phyloP scores from a whole-genome alignment of 2,329 filamentous ascomycete species.

The Colletotrichum shisoi region DNA sequence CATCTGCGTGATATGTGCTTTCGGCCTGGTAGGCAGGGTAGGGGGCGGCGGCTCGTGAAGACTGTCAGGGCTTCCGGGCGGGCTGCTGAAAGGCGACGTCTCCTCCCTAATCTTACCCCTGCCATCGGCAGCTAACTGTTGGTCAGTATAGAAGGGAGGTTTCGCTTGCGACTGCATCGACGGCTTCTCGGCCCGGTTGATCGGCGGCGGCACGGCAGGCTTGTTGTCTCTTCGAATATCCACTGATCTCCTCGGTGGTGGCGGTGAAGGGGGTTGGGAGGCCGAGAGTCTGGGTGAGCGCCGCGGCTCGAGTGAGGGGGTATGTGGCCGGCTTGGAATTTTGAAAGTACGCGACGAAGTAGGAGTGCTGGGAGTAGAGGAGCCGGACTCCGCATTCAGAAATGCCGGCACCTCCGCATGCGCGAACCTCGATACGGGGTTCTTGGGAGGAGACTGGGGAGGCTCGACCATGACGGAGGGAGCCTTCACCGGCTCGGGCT shows the following conservation, averaged over 20 bases:
- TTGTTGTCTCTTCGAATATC: constrained; percentile 62
- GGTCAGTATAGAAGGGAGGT: constrained; percentile 43
- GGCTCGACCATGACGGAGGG: constrained; percentile 75
- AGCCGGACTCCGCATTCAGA: constrained; percentile 58
- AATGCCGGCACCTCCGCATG: constrained; percentile 55
- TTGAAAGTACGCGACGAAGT: constrained; percentile 58
- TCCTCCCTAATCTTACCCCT: constrained; percentile 53
- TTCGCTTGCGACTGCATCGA: constrained; percentile 47
- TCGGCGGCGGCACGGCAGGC: constrained; percentile 69
- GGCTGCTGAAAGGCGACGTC: constrained; percentile 85
- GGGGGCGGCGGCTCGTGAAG: constrained; percentile 61
- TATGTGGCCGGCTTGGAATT: constrained; percentile 64
- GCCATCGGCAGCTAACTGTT: constrained; percentile 44
- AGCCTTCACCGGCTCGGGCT: constrained; percentile 54
- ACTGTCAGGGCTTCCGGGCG: constrained; percentile 75
- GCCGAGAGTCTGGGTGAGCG: constrained; percentile 58
- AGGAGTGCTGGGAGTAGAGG: constrained; percentile 53
- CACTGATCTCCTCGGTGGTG: constrained; percentile 68
- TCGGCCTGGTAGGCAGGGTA: constrained; percentile 57
- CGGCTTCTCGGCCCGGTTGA: constrained; percentile 80
- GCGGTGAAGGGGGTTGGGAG: constrained; percentile 67
- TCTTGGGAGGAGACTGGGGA: constrained; percentile 72
- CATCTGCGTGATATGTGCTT: constrained; percentile 40
- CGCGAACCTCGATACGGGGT: constrained; percentile 47
- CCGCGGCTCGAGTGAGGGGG: constrained; percentile 58